These are phyloP conservation scores for Coemansia sp. DNA, from an alignment of 192 early-diverging fungal genomes.

Conservation along the genomic window DNA sequence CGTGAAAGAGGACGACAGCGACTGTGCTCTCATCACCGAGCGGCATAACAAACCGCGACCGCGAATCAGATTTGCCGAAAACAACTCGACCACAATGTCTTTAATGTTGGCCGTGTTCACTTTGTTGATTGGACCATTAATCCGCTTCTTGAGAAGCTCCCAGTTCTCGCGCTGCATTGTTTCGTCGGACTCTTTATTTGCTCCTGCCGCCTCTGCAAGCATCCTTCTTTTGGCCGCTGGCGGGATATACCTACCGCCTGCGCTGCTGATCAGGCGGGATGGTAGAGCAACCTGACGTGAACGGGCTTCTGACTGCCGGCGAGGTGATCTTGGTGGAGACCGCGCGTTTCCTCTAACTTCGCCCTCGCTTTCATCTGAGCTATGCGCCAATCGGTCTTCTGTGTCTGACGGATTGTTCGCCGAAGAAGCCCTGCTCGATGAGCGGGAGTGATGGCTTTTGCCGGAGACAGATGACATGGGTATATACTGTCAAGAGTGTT, in stretches of 20 bases:
- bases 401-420: neutral
- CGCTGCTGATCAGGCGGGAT: neutral
- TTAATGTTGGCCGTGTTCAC: constrained; percentile 91
- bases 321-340: neutral
- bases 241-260: constrained; percentile 70
- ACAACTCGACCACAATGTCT: constrained; percentile 83
- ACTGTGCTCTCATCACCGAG: constrained; percentile 87
- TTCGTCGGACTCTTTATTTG: constrained; percentile 15
- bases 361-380: neutral
- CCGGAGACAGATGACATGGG: neutral
- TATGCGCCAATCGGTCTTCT: neutral
- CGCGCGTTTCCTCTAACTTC: neutral
- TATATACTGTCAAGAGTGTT: neutral
- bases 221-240: constrained; percentile 77
- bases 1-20: constrained; percentile 84
- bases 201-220: constrained; percentile 49
- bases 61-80: constrained; percentile 88
- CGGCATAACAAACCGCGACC: constrained; percentile 87
- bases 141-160: constrained; percentile 91
- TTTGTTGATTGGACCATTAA: constrained; percentile 96
- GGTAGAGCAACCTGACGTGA: neutral
- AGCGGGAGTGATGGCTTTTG: neutral
- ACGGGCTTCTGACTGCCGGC: neutral
- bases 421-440: neutral
- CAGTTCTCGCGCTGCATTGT: constrained; percentile 81